Conservation (phyloP, 768 basidiomycete genomes). For the Russula compacta region DNA sequence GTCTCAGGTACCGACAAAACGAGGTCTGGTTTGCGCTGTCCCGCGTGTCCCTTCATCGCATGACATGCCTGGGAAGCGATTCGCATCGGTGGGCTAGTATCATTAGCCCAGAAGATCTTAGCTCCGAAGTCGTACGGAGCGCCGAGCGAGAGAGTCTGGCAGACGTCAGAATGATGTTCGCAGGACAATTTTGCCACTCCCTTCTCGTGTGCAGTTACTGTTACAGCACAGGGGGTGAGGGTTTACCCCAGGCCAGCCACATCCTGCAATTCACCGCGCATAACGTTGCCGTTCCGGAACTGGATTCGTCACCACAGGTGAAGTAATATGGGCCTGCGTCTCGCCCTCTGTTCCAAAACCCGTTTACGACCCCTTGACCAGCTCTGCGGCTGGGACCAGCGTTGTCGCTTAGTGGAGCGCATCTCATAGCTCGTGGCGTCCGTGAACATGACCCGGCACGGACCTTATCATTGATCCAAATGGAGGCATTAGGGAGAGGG, state of each 20-base stretch:
- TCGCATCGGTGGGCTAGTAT: not conserved
- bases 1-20: constrained; percentile 3
- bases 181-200: not conserved
- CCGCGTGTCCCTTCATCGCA: not conserved
- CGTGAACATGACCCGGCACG: not conserved
- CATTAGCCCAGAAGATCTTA: not conserved
- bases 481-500: not conserved
- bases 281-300: not conserved
- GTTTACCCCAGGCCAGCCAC: not conserved
- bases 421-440: not conserved
- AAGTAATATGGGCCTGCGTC: not conserved
- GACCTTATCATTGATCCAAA: not conserved
- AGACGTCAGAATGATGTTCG: not conserved
- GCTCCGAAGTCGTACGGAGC: not conserved
- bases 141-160: not conserved
- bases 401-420: not conserved
- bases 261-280: not conserved
- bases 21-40: not conserved
- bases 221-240: not conserved
- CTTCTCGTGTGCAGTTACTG: not conserved
- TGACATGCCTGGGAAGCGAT: not conserved
- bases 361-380: not conserved
- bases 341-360: not conserved
- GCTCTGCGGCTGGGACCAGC: not conserved
- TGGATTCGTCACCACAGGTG: not conserved